Percentiles rank a stretch among this genome's conserved stretches.
These are phyloP conservation scores for Pholiota conissans DNA, from an alignment of 768 basidiomycete genomes.

Conservation along the genomic window DNA sequence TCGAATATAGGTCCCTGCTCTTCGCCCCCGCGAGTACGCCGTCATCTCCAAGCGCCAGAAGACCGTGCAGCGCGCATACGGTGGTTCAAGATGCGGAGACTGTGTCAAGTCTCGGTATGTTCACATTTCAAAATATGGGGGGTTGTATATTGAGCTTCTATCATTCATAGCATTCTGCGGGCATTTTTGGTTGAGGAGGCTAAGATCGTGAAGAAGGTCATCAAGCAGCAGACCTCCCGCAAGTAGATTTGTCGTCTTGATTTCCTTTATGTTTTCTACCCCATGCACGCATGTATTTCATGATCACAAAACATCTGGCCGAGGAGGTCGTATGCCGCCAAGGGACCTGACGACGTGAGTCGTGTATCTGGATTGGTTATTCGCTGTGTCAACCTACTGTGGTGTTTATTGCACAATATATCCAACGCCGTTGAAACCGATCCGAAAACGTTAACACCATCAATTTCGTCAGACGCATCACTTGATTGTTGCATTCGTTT, in stretches of 20 bases:
- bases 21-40: constrained; percentile 94
- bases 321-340: constrained; percentile 16
- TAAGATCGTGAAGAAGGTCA: constrained; percentile 99
- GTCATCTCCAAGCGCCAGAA: constrained; percentile 97
- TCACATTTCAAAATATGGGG: neutral
- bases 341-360: neutral
- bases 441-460: no score
- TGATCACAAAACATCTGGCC: constrained; percentile 17
- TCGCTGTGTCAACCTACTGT: no score
- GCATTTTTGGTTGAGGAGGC: constrained; percentile 99
- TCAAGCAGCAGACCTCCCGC: constrained; percentile 77
- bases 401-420: neutral
- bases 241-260: constrained; percentile 35
- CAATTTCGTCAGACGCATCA: no score
- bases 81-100: constrained; percentile 94
- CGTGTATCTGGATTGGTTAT: neutral
- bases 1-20: constrained; percentile 75
- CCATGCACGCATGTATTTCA: constrained; percentile 30
- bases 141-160: neutral
- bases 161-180: constrained; percentile 77
- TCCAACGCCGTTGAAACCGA: neutral
- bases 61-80: constrained; percentile 94
- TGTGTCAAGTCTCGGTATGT: constrained; percentile 94
- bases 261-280: constrained; percentile 21
- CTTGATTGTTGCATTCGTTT: no score